phyloP scores from a whole-genome alignment of 139 green algal genomes.

The Chlamydomonas schloesseri region DNA sequence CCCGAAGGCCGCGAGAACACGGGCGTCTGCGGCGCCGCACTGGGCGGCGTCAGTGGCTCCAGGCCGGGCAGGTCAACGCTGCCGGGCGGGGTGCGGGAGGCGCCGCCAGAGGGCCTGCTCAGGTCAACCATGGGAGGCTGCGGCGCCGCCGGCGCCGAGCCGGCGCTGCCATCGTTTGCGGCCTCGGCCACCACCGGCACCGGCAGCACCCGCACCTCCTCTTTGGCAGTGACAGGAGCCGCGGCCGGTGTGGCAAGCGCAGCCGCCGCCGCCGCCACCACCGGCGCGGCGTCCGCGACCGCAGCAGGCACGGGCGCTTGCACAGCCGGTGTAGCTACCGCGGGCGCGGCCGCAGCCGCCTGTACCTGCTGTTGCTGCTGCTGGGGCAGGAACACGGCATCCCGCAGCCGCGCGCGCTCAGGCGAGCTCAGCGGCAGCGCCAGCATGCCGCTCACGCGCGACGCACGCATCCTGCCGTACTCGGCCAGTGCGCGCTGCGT shows the following conservation, averaged over 20 bases:
- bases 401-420: slow-evolving; percentile 12
- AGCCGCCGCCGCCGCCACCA: neutral
- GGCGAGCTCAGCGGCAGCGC: neutral
- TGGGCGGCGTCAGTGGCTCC: too few relatives aligned
- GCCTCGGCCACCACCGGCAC: neutral
- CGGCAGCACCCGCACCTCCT: neutral
- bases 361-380: too few relatives aligned
- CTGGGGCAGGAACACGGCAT: neutral
- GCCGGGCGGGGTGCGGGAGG: neutral
- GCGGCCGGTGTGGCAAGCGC: too few relatives aligned
- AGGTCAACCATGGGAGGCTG: neutral
- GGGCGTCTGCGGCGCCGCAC: too few relatives aligned
- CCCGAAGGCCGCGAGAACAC: slow-evolving; percentile 6
- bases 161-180: too few relatives aligned
- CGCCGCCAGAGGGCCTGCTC: slow-evolving; percentile 17
- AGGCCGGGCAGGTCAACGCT: too few relatives aligned
- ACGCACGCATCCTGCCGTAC: slow-evolving; percentile 7
- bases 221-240: too few relatives aligned
- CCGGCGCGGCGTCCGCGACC: neutral
- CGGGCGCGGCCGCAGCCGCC: neutral
- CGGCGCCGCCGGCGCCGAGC: neutral
- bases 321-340: too few relatives aligned
- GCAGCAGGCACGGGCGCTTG: neutral
- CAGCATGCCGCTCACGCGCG: slow-evolving; percentile 15
- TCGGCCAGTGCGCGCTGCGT: neutral